These are phyloP conservation scores for Nowakowskiella sp. DNA, from an alignment of 192 early-diverging fungal species.

Conservation along the genomic window DNA sequence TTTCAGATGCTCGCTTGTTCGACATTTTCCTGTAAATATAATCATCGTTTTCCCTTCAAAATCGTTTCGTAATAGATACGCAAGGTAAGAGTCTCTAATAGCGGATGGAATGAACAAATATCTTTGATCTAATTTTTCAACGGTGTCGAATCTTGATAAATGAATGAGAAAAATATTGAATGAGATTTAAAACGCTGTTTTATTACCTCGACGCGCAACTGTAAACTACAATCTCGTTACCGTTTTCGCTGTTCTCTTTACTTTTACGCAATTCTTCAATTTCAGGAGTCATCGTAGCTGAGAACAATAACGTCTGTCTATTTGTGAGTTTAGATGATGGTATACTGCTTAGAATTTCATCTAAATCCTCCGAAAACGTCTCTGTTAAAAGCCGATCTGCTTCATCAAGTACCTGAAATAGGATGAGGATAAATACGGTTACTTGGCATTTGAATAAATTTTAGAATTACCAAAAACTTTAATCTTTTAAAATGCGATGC, in stretches of 20 bases:
- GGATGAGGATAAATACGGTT: background rate
- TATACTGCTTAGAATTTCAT: conserved; percentile 63
- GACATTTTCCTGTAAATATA: conserved; percentile 84
- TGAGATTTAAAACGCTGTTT: background rate
- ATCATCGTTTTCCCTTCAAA: conserved; percentile 77
- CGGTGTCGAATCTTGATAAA: conserved; percentile 53
- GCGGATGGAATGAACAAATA: conserved; percentile 92
- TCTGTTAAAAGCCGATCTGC: conserved; percentile 84
- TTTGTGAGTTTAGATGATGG: conserved; percentile 64
- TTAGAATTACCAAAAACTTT: conserved; percentile 71
- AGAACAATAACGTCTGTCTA: conserved; percentile 90
- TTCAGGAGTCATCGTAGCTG: conserved; percentile 90
- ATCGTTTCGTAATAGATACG: conserved; percentile 65
- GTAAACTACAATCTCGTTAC: conserved; percentile 30
- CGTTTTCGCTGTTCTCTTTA: conserved; percentile 4
- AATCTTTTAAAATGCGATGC: conserved; percentile 64
- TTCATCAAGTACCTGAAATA: conserved; percentile 72
- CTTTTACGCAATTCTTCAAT: conserved; percentile 58
- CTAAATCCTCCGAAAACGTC: conserved; percentile 78
- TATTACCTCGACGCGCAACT: conserved; percentile 33
- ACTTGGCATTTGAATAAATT: too few species aligned
- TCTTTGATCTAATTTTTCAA: conserved; percentile 74
- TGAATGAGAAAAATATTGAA: background rate
- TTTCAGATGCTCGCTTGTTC: conserved; percentile 72
- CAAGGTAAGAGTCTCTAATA: conserved; percentile 81